Base-by-base conservation (phyloP, 2,329 filamentous ascomycete genomes). In the Aspergillus tubingensis region DNA sequence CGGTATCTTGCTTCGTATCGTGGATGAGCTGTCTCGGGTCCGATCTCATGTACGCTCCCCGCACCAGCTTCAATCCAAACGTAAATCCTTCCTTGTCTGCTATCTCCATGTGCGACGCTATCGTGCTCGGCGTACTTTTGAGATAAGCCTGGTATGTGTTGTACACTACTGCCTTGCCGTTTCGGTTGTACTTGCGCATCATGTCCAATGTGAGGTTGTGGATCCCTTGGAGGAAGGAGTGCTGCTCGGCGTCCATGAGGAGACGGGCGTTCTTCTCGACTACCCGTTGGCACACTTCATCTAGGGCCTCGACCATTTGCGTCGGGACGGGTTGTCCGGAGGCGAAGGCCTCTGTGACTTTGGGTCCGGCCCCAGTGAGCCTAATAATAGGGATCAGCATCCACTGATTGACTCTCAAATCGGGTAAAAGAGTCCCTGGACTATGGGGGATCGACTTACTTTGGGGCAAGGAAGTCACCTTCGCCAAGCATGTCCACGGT, bases 231-330 rank as follows among this genome's bases (percentile, higher is more conserved):
- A 96, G 91, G 30, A 95, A 84, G 58, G 85, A 83, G 59, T 88
- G 87, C 75, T 96, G 91, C 77, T 97, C 93, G 1, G 92, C 93
- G 64, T 96, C 91, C 63, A 96, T 91, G 2, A 96, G 85, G 1
- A 97, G 82, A 3, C 86, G 84, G 2, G 96, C 86, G 23, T 88
- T 86, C 54, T 88, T 86, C 39, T 85, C 79, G 2, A 85, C 82
- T 51, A 67, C 70, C 27, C 62, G 64, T 15, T 25, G 57, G 77
- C 92, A 96, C 65, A 96, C 88, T 52, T 86, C 81, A 66, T 91
- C 85, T 63, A 96, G 91, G 13, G 90, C 89, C 13, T 83, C 77
- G 55, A 84, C 82, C 69, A 96, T 87, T 7, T 84, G 83, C 83
- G 80, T 1, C 87, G 85, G 0, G 91, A 83, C 19, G 93, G 83